Evolutionary conservation across 2,329 filamentous ascomycete species (phyloP), one percentile per base, ranked within the genome.

Genomic region (Dactylonectria estremocensis): DNA sequence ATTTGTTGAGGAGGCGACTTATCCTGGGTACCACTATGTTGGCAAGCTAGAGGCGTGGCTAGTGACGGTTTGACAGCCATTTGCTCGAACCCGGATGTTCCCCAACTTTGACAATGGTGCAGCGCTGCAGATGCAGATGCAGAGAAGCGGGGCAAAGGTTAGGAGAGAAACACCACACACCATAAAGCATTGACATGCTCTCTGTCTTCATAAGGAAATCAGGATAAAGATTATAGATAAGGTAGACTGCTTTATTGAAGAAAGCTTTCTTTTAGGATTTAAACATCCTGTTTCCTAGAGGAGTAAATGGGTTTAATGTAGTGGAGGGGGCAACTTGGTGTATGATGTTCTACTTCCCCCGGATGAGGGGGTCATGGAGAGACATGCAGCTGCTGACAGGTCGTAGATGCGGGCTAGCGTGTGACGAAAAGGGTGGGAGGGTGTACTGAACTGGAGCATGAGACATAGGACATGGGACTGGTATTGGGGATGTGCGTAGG

Each of bases 1-100:
- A 58, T 66, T 66, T 66, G 58, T 66, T 66, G 64, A 53, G 64
- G 58, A 66, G 28, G 53, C 64, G 24, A 54, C 33, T 24, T 56
- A 43, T 37, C 61, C 22, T 31, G 58, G 48, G 63, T 52, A 52
- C 45, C 52, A 57, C 57, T 28, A 28, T 31, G 53, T 49, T 8
- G 54, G 28, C 4, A 31, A 20, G 52, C 52, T 56, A 57, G 33
- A 33, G 57, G 28, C 33, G 33, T 60, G 57, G 46, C 57, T 52
- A 60, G 24, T 33, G 57, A 9, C 13, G 7, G 53, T 45, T 18
- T n/a, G 13, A 22, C 33, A 58, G n/a, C 40, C 55, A 13, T 28
- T 55, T 49, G 28, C 18, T 18, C 13, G 37, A 14, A 14, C 40
- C 40, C n/a, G 16, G 50, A 11, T 35, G 28, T 31, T 53, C 57